Percentiles rank a stretch among this genome's conserved stretches.
Evolutionary conservation across 202 grass and related monocot genomes (phyloP).

Genomic region (Musa balbisiana): DNA sequence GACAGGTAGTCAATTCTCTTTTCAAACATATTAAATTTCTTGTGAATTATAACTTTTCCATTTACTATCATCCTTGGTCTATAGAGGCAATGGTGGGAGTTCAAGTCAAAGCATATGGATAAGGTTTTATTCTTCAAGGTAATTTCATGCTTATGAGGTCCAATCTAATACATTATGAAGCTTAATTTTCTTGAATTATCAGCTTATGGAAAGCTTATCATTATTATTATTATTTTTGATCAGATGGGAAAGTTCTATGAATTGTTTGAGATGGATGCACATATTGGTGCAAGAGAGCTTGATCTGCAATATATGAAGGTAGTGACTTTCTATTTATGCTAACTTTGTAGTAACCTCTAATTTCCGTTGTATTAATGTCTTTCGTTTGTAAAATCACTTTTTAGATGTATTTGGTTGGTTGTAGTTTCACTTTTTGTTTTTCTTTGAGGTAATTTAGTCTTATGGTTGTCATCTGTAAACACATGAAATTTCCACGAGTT

Average conservation of each 20-base stretch:
- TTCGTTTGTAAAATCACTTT: slow-evolving; percentile 6
- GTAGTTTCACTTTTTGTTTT: too few species aligned
- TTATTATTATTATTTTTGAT: slow-evolving; percentile 15
- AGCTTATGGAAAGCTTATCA: background rate
- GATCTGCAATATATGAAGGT: slow-evolving; percentile 99
- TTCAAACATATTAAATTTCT: slow-evolving; percentile 1
- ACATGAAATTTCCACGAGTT: too few species aligned
- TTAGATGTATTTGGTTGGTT: too few species aligned
- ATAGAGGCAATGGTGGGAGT: slow-evolving; percentile 99
- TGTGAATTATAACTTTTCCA: slow-evolving; percentile 1
- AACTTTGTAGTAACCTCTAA: background rate
- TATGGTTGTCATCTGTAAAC: too few species aligned
- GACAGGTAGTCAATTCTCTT: slow-evolving; percentile 49
- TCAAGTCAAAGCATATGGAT: slow-evolving; percentile 98
- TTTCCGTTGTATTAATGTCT: background rate
- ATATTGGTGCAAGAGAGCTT: slow-evolving; percentile 84
- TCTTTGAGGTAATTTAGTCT: too few species aligned
- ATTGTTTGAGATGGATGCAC: slow-evolving; percentile 97
- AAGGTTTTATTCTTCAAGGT: slow-evolving; percentile 98
- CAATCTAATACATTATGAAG: background rate
- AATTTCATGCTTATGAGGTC: slow-evolving; percentile 11
- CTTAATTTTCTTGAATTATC: background rate
- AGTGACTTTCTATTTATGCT: background rate
- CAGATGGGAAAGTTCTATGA: slow-evolving; percentile 99
- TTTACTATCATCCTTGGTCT: slow-evolving; percentile 31